A percentile compares a stretch with the other conserved stretches of the same genome.
These are phyloP conservation scores for Kwoniella newhampshirensis DNA, from an alignment of 768 basidiomycete genomes.

Conservation along the genomic window DNA sequence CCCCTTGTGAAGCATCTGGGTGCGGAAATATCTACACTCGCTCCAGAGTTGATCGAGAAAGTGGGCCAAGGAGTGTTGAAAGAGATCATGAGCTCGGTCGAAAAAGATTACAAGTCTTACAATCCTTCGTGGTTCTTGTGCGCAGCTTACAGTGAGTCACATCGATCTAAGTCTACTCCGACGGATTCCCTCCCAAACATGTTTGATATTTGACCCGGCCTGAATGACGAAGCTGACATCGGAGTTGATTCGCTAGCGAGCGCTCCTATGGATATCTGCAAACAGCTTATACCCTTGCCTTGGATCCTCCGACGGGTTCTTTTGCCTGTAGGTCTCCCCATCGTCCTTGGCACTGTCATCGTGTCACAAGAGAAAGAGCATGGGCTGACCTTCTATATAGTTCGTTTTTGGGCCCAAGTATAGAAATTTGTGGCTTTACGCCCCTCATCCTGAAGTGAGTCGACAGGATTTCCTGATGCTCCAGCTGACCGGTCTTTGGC, in stretches of 20 bases:
- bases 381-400: conserved; percentile 1
- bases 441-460: conserved; percentile 20
- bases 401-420: conserved; percentile 18
- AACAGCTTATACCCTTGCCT: conserved; percentile 16
- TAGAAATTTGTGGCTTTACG: conserved; percentile 20
- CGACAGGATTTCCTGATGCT: too few relatives aligned
- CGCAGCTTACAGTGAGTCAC: conserved; percentile 17
- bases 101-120: conserved; percentile 11
- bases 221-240: too few relatives aligned
- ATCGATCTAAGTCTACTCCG: neutral
- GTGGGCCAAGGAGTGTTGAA: conserved; percentile 11
- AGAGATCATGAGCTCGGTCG: conserved; percentile 7
- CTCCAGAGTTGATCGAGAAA: conserved; percentile 15
- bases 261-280: neutral
- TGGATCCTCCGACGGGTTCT: conserved; percentile 18
- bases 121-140: conserved; percentile 28
- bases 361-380: neutral
- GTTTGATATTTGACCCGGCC: neutral
- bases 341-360: neutral
- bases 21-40: conserved; percentile 24
- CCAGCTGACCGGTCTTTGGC: too few relatives aligned
- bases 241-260: neutral
- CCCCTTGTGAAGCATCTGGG: conserved; percentile 12
- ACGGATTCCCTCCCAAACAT: neutral
- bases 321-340: conserved; percentile 18